Base-by-base conservation (phyloP, 1,139 yeast species). In the Kurtzmaniella quercitrusa region DNA sequence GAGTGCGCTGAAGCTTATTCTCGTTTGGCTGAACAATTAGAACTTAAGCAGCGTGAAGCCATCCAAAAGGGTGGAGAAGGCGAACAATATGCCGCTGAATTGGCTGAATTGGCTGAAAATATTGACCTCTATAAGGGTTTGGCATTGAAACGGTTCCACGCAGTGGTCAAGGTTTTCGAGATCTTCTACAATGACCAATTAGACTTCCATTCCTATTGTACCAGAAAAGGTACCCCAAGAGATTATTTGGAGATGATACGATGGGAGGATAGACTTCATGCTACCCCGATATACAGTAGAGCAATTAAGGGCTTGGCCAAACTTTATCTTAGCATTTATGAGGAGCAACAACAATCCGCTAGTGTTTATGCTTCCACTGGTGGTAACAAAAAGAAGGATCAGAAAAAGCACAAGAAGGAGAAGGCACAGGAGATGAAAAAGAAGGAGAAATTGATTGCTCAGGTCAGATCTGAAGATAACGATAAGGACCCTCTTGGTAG, bases 161-260 rank as follows among this genome's bases (percentile, higher is more conserved):
- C 89, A 1, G 74, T 89, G 28, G 68, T 81, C 42, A 80, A 81
- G 47, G 76, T 85, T 23, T 88, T 82, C 63, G 75, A 79, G 40
- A 86, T 80, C 45, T 88, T 83, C 63, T 78, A 71, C 58, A 80
- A 79, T 48, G 98, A 94, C 57, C 97, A 93, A 65, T 78, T 85
- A 53, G 99, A 93, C 60, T 93, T 93, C 82, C 98, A 93, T 61
- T 83, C 86, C 38, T 93, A 88, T 62, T 85, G 96, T 60, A 79
- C 88, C 73, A 80, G 97, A 65, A 82, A 85, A 54, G 98, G 98
- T 14, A 88, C 98, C 4, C 84, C 94, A 21, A 76, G 95, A 48
- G 84, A 93, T 19, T 93, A 93, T 57, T 53, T 87, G 33, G 82
- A 80, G 21, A 79, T 87, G 72, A 54, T 91, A 42, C 64, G 70